Evolutionary conservation across 805 yeast species (phyloP).

Genomic region (Zygotorulaspora chibaensis): DNA sequence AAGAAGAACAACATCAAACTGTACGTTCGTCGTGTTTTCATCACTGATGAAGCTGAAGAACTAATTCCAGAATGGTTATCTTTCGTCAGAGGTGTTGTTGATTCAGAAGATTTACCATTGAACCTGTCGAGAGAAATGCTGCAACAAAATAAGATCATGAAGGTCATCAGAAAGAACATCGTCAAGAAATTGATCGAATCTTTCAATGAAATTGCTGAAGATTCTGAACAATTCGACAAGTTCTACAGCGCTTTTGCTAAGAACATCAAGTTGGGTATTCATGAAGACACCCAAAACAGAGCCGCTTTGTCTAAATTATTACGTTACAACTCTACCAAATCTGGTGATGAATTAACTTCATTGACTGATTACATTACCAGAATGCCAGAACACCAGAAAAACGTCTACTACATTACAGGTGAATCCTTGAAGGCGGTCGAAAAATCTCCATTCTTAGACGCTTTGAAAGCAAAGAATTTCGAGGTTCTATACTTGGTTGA

Average conservation of each 20-base stretch:
- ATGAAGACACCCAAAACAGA: slow-evolving; percentile 99
- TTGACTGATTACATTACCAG: slow-evolving; percentile 96
- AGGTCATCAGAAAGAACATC: slow-evolving; percentile 98
- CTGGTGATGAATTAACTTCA: slow-evolving; percentile 89
- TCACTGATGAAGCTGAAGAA: slow-evolving; percentile 99
- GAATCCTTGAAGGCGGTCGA: slow-evolving; percentile 96
- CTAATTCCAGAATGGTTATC: slow-evolving; percentile 98
- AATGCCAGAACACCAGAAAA: slow-evolving; percentile 99
- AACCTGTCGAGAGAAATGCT: slow-evolving; percentile 99
- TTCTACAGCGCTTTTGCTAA: slow-evolving; percentile 97
- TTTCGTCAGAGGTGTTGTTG: slow-evolving; percentile 98
- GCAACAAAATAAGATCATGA: slow-evolving; percentile 99
- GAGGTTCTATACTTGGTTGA: slow-evolving; percentile 97
- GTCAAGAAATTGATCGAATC: slow-evolving; percentile 98
- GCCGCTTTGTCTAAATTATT: slow-evolving; percentile 88
- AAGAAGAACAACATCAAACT: slow-evolving; percentile 98
- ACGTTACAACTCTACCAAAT: slow-evolving; percentile 96
- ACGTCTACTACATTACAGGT: slow-evolving; percentile 99
- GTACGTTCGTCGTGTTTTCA: slow-evolving; percentile 98
- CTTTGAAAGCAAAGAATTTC: slow-evolving; percentile 95
- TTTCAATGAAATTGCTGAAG: slow-evolving; percentile 99
- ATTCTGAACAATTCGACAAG: slow-evolving; percentile 95
- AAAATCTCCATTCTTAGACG: slow-evolving; percentile 98
- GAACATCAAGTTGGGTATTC: slow-evolving; percentile 98
- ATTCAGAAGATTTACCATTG: slow-evolving; percentile 98